phyloP scores from a whole-genome alignment of 345 rosid genomes.

The Citrus maxima region DNA sequence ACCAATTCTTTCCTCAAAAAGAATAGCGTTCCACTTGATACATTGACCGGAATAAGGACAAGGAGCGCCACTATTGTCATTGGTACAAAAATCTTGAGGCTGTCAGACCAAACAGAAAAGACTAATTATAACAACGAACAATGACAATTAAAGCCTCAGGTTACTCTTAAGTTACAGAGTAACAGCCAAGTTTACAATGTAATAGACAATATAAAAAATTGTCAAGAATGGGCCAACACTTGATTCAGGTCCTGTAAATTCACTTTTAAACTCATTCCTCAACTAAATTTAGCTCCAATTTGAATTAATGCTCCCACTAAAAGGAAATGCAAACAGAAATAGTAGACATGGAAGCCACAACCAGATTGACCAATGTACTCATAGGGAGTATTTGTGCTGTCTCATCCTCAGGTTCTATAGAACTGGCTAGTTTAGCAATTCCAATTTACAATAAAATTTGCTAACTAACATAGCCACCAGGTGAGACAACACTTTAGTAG shows the following conservation, averaged over 20 bases:
- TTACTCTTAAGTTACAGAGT: background rate
- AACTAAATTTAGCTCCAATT: background rate
- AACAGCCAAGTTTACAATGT: background rate
- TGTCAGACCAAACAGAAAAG: slow-evolving; percentile 33
- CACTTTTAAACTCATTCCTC: background rate
- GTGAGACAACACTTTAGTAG: background rate
- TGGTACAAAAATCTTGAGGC: slow-evolving; percentile 89
- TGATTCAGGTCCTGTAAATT: background rate
- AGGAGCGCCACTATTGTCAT: slow-evolving; percentile 64
- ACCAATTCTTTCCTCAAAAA: slow-evolving; percentile 82
- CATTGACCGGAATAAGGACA: slow-evolving; percentile 89
- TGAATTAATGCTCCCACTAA: background rate
- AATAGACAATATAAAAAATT: background rate
- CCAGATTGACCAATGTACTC: background rate
- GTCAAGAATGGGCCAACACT: background rate
- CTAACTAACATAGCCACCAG: background rate
- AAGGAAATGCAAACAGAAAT: background rate
- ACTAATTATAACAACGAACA: background rate
- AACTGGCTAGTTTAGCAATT: background rate
- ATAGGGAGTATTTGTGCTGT: background rate
- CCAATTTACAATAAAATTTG: background rate
- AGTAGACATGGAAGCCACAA: background rate
- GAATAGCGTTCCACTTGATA: slow-evolving; percentile 80
- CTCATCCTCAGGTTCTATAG: background rate
- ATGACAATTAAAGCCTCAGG: background rate